Percentiles rank a stretch among this genome's conserved stretches.
Conservation (phyloP, 1,284 basidiomycete genomes). For the Ceratobasidium sp. region DNA sequence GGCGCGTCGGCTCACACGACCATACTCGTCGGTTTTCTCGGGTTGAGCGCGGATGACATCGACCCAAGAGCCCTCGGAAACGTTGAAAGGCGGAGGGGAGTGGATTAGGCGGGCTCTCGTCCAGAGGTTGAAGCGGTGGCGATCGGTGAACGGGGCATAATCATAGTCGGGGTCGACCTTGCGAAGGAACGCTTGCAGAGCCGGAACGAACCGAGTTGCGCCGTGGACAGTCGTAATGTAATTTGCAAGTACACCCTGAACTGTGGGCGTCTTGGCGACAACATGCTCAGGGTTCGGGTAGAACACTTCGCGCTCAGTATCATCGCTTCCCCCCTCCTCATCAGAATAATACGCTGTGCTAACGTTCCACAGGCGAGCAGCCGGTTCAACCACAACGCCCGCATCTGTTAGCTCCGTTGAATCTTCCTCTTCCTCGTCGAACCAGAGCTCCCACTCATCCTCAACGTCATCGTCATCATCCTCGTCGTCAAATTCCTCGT, state of each 20-base stretch:
- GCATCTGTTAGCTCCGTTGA: too few species aligned
- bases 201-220: background rate
- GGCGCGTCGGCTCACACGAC: background rate
- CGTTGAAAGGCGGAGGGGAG: conserved; percentile 11
- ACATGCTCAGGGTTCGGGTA: too few species aligned
- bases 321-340: too few species aligned
- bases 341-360: too few species aligned
- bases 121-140: background rate
- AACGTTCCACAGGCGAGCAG: too few species aligned
- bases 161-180: background rate
- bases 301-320: too few species aligned
- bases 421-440: too few species aligned
- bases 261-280: background rate
- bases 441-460: too few species aligned
- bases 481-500: background rate
- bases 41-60: conserved; percentile 16
- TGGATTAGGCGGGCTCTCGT: background rate
- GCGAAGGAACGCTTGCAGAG: background rate
- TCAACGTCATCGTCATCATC: background rate
- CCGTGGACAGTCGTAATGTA: background rate
- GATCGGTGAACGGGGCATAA: background rate
- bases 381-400: too few species aligned
- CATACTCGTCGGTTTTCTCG: background rate
- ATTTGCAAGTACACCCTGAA: background rate
- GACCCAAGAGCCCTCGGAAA: background rate